Conservation (phyloP, 257 asterid species). For the Anisodus tanguticus region DNA sequence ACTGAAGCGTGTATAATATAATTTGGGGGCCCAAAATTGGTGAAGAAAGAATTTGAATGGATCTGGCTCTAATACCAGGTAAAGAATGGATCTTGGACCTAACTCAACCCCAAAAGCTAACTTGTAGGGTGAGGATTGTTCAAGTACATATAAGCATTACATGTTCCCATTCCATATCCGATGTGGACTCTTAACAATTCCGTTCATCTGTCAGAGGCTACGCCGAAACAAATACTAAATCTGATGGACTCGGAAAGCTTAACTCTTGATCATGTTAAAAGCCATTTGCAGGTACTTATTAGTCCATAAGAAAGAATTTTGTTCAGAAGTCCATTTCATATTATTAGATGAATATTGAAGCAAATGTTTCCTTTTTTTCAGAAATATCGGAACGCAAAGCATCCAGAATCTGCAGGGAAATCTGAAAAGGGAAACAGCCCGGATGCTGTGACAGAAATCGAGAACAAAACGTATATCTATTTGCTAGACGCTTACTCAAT, state of each 20-base stretch:
- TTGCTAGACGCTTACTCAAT: not conserved
- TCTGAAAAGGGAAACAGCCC: conserved; percentile 50
- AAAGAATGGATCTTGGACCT: too few species aligned
- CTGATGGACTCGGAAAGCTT: conserved; percentile 87
- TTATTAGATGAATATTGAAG: not conserved
- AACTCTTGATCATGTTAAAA: conserved; percentile 89
- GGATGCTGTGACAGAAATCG: conserved; percentile 44
- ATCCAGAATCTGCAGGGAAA: conserved; percentile 64
- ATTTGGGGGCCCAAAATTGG: too few species aligned
- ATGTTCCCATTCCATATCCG: too few species aligned
- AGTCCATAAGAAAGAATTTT: not conserved
- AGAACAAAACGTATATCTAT: conserved; percentile 51
- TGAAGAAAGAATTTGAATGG: too few species aligned
- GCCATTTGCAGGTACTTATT: conserved; percentile 82
- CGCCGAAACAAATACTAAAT: conserved; percentile 88
- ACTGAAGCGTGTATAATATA: too few species aligned
- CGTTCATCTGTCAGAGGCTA: conserved; percentile 63
- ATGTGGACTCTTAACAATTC: too few species aligned
- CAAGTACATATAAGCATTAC: too few species aligned
- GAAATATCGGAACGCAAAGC: conserved; percentile 86
- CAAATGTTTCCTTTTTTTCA: conserved; percentile 31
- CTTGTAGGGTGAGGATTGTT: too few species aligned
- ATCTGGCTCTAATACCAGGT: too few species aligned
- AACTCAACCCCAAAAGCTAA: too few species aligned
- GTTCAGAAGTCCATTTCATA: not conserved